Evolutionary conservation across 192 early-diverging fungal species (phyloP).

Genomic region (Entomortierella lignicola): DNA sequence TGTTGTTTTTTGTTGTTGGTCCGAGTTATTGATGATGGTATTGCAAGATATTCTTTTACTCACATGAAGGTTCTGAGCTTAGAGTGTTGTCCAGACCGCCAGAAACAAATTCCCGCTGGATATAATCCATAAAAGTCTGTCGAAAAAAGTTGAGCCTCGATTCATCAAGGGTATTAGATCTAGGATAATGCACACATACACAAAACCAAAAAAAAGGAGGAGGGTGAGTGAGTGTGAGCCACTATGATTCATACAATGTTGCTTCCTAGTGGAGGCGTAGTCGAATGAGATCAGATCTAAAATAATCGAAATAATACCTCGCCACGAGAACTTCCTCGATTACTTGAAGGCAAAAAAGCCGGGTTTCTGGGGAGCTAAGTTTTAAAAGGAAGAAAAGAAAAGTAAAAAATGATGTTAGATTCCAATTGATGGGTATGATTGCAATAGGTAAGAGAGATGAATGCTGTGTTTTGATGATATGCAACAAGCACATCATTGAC

Average conservation of each 20-base stretch:
- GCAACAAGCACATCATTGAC: background rate
- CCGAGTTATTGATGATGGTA: background rate
- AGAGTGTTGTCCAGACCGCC: slow-evolving; percentile 43
- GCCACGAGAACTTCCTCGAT: slow-evolving; percentile 77
- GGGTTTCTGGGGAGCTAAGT: slow-evolving; percentile 80
- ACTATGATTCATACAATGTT: slow-evolving; percentile 16
- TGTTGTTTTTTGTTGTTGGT: too few relatives aligned
- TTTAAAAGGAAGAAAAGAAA: too few relatives aligned
- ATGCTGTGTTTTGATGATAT: too few relatives aligned
- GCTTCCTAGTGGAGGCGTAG: slow-evolving; percentile 46
- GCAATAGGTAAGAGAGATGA: too few relatives aligned
- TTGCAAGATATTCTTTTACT: background rate
- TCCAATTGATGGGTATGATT: too few relatives aligned
- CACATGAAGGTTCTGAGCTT: slow-evolving; percentile 65
- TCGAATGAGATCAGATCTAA: background rate
- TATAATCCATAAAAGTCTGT: slow-evolving; percentile 69
- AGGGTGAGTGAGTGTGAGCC: background rate
- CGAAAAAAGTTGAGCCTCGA: slow-evolving; percentile 61
- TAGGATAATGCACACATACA: too few relatives aligned
- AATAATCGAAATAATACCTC: slow-evolving; percentile 52
- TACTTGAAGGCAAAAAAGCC: slow-evolving; percentile 87
- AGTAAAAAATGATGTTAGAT: slow-evolving; percentile 3
- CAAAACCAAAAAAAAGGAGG: too few relatives aligned
- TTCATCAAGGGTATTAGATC: slow-evolving; percentile 62
- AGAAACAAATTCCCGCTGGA: slow-evolving; percentile 67